Percentiles rank a stretch among this genome's conserved stretches.
These are phyloP conservation scores for Cystoisospora suis DNA, from an alignment of 169 alveolate genomes.

Conservation along the genomic window DNA sequence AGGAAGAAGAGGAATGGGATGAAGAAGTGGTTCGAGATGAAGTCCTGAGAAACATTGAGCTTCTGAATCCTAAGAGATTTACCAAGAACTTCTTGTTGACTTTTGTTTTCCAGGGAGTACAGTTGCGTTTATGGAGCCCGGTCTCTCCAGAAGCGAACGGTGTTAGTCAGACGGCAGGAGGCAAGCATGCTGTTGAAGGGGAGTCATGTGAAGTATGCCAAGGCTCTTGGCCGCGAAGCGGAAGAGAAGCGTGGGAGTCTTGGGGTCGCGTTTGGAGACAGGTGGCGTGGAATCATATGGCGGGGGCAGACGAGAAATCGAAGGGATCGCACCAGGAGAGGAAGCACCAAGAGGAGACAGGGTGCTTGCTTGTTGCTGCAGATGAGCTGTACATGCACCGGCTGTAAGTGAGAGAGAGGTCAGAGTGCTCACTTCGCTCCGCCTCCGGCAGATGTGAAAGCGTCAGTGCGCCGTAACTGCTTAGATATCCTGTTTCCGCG, in stretches of 20 bases:
- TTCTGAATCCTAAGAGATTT: not conserved
- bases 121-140: not conserved
- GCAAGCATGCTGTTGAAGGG: too few species aligned
- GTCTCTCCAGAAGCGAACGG: too few species aligned
- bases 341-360: not conserved
- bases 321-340: not conserved
- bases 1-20: constrained; percentile 29
- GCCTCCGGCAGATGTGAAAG: too few species aligned
- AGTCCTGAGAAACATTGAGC: constrained; percentile 1
- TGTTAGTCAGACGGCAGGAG: too few species aligned
- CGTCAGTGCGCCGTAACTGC: too few species aligned
- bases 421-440: too few species aligned
- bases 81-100: not conserved
- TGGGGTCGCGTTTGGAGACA: too few species aligned
- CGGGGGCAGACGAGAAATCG: not conserved
- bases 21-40: not conserved
- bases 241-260: too few species aligned
- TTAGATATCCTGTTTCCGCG: too few species aligned
- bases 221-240: too few species aligned
- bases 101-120: not conserved
- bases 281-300: not conserved
- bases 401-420: not conserved
- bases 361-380: not conserved
- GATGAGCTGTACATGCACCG: constrained; percentile 12
- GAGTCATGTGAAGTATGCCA: too few species aligned